phyloP scores from a whole-genome alignment of 2,329 filamentous ascomycete species.

The Pestalotiopsis fici region DNA sequence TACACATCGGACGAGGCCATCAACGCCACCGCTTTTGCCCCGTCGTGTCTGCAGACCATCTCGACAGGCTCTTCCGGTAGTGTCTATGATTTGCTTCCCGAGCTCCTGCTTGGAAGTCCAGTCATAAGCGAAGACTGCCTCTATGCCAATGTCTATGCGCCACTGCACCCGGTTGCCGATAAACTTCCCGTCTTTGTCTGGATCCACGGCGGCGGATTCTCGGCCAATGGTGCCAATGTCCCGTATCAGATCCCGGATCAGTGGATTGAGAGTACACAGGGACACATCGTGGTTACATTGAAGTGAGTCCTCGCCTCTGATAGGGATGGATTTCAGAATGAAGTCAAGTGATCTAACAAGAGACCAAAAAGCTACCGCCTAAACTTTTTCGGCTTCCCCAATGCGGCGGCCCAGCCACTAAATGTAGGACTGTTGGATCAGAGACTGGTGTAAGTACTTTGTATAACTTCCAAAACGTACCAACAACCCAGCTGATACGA shows the following conservation, averaged over 20 bases:
- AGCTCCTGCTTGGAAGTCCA: not conserved
- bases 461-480: not conserved
- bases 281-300: slow-evolving; percentile 31
- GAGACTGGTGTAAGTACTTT: slow-evolving; percentile 32
- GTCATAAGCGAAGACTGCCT: slow-evolving; percentile 17
- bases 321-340: not conserved
- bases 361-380: slow-evolving; percentile 31
- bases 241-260: slow-evolving; percentile 10
- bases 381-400: slow-evolving; percentile 34
- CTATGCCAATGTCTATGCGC: slow-evolving; percentile 10
- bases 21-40: not conserved
- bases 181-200: slow-evolving; percentile 10
- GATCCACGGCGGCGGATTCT: slow-evolving; percentile 6
- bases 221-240: slow-evolving; percentile 2
- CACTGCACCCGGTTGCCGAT: not conserved
- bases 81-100: not conserved
- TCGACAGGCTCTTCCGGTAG: not conserved
- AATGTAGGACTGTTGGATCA: slow-evolving; percentile 53
- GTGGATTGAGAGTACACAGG: slow-evolving; percentile 12
- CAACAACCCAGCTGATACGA: not conserved
- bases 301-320: slow-evolving; percentile 14
- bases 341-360: not conserved
- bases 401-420: slow-evolving; percentile 27
- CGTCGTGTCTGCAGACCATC: slow-evolving; percentile 1
- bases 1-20: not conserved